phyloP scores from a whole-genome alignment of 345 rosid genomes.

The Melaleuca quinquenervia region DNA sequence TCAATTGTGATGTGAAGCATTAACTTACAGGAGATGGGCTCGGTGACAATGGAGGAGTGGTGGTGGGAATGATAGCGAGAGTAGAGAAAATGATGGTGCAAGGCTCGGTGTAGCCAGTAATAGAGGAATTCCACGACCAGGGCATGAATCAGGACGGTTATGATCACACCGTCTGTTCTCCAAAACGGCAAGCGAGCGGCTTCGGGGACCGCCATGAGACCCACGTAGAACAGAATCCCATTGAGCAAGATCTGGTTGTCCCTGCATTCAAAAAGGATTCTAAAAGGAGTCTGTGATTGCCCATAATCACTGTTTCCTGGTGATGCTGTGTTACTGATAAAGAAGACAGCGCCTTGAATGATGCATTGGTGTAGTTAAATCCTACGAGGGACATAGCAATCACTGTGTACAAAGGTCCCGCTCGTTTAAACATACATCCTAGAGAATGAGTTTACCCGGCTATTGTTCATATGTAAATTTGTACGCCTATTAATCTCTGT shows the following conservation, averaged over 20 bases:
- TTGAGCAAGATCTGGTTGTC: slow-evolving; percentile 39
- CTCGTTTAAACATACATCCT: background rate
- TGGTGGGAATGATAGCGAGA: slow-evolving; percentile 84
- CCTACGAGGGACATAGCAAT: too few species aligned
- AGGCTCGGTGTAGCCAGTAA: slow-evolving; percentile 70
- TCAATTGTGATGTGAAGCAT: background rate
- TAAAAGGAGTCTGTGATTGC: background rate
- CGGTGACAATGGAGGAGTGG: slow-evolving; percentile 63
- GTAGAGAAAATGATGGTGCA: slow-evolving; percentile 65
- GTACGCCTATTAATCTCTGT: background rate
- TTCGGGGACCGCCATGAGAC: background rate
- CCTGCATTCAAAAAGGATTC: slow-evolving; percentile 15
- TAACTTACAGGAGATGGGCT: slow-evolving; percentile 49
- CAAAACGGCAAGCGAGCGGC: slow-evolving; percentile 29
- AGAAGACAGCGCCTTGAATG: background rate
- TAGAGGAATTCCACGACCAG: slow-evolving; percentile 67
- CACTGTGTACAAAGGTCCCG: background rate
- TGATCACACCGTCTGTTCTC: slow-evolving; percentile 39
- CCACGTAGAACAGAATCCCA: slow-evolving; percentile 8
- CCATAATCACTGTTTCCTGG: background rate
- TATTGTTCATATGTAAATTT: background rate
- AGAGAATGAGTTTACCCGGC: background rate
- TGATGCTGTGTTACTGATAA: background rate
- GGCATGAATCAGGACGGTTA: slow-evolving; percentile 28
- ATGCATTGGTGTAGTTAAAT: too few species aligned